A percentile compares a stretch with the other conserved stretches of the same genome.
Conservation (phyloP, 202 grass and related monocot genomes). For the Bolboschoenoplectus hybrid region DNA sequence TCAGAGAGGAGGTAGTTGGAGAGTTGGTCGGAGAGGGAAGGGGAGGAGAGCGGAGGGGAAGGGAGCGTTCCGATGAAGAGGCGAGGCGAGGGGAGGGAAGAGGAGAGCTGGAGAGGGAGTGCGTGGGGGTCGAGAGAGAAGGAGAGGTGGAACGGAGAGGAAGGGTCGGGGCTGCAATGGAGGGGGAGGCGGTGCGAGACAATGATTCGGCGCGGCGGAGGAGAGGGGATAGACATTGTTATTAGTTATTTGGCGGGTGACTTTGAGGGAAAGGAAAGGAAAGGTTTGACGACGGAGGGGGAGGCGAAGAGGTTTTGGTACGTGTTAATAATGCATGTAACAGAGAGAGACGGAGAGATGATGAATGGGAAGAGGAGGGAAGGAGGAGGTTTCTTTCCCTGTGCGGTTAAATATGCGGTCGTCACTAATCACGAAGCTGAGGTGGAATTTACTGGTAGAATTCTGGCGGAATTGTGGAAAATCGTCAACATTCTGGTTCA, state of each 20-base stretch:
- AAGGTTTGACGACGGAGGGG: no score
- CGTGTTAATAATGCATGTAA: no score
- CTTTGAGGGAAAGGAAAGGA: neutral
- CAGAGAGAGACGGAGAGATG: neutral
- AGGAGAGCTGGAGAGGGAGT: slow-evolving; percentile 55
- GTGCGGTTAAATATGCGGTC: no score
- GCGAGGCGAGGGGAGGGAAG: slow-evolving; percentile 47
- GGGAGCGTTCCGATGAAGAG: slow-evolving; percentile 63
- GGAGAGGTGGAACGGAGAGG: slow-evolving; percentile 41
- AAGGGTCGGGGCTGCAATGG: slow-evolving; percentile 39
- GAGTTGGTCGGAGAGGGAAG: slow-evolving; percentile 31
- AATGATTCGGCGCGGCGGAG: slow-evolving; percentile 46
- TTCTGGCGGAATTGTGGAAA: neutral
- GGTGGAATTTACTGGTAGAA: no score
- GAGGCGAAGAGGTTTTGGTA: no score
- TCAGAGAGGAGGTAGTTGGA: slow-evolving; percentile 37
- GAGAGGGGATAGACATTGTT: neutral
- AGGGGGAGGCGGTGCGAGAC: slow-evolving; percentile 70
- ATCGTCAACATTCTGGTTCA: neutral
- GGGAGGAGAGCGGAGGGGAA: neutral
- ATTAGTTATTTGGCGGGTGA: no score
- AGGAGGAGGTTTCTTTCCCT: neutral
- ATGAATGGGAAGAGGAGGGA: neutral
- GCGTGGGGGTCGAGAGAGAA: slow-evolving; percentile 61
- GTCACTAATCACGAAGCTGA: no score